Percentiles rank a stretch among this genome's conserved stretches.
Evolutionary conservation across 202 grass and related monocot genomes (phyloP).

Genomic region (Setaria viridis): DNA sequence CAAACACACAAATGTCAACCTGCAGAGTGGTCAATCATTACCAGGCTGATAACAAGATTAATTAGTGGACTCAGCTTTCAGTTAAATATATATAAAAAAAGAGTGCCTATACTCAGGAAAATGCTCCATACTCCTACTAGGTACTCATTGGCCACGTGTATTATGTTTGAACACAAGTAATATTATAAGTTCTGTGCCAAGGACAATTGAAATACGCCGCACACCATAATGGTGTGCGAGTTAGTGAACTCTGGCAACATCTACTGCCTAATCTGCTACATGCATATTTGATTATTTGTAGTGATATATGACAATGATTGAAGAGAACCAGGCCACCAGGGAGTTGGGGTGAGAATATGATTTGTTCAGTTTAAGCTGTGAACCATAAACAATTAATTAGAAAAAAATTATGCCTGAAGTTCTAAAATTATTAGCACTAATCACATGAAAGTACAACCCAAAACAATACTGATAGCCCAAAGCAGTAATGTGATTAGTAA

Average conservation of each 20-base stretch:
- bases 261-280: not conserved
- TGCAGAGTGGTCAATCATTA: slow-evolving; percentile 52
- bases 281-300: slow-evolving; percentile 22
- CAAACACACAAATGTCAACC: slow-evolving; percentile 93
- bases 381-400: slow-evolving; percentile 18
- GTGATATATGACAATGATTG: not conserved
- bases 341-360: slow-evolving; percentile 7
- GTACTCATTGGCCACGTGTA: not conserved
- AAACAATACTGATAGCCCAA: slow-evolving; percentile 19
- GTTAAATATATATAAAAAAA: not conserved
- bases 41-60: slow-evolving; percentile 29
- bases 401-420: not conserved
- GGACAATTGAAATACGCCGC: not conserved
- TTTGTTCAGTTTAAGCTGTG: slow-evolving; percentile 19
- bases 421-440: slow-evolving; percentile 32
- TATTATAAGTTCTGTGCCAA: slow-evolving; percentile 20
- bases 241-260: slow-evolving; percentile 32
- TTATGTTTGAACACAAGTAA: not conserved
- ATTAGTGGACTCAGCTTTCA: slow-evolving; percentile 21
- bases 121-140: not conserved
- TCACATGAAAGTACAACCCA: slow-evolving; percentile 23
- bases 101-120: not conserved
- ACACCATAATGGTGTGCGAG: not conserved
- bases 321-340: not conserved
- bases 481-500: slow-evolving; percentile 17